These are phyloP conservation scores for Chlorencoelia australis DNA, from an alignment of 2,329 filamentous ascomycete species.

Conservation along the genomic window DNA sequence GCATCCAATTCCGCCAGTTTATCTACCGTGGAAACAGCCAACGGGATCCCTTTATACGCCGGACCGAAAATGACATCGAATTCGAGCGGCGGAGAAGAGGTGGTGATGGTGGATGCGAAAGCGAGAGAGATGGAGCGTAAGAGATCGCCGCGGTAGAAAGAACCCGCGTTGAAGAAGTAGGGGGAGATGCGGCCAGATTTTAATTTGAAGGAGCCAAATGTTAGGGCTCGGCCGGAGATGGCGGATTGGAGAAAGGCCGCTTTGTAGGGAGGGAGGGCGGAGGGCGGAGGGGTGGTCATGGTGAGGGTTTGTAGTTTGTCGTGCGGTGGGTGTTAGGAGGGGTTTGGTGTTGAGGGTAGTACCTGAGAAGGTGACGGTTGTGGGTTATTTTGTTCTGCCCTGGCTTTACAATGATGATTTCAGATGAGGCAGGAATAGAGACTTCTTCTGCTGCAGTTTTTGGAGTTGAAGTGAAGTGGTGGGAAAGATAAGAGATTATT, in stretches of 20 bases:
- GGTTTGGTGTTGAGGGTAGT: background rate
- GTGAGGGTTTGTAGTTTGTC: background rate
- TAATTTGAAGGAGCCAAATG: constrained; percentile 76
- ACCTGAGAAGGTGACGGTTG: too few relatives aligned
- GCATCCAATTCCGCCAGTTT: constrained; percentile 64
- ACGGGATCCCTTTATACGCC: constrained; percentile 93
- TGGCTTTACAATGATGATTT: too few relatives aligned
- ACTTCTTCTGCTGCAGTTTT: too few relatives aligned
- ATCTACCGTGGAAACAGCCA: constrained; percentile 68
- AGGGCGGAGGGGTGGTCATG: constrained; percentile 15
- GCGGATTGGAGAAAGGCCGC: constrained; percentile 60
- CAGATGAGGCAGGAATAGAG: too few relatives aligned
- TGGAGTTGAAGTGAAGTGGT: too few relatives aligned
- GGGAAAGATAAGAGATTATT: too few relatives aligned
- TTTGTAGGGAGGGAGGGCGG: constrained; percentile 54
- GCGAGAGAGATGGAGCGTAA: constrained; percentile 69
- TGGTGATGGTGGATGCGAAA: constrained; percentile 59
- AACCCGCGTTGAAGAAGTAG: constrained; percentile 96
- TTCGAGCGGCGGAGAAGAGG: constrained; percentile 34
- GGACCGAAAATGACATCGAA: constrained; percentile 89
- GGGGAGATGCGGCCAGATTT: constrained; percentile 88
- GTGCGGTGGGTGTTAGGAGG: background rate
- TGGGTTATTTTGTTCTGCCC: too few relatives aligned
- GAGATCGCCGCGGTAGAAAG: constrained; percentile 74
- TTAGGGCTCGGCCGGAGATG: constrained; percentile 59